Base-by-base conservation (phyloP, 129 eudicot genomes). In the Dittrichia graveolens region DNA sequence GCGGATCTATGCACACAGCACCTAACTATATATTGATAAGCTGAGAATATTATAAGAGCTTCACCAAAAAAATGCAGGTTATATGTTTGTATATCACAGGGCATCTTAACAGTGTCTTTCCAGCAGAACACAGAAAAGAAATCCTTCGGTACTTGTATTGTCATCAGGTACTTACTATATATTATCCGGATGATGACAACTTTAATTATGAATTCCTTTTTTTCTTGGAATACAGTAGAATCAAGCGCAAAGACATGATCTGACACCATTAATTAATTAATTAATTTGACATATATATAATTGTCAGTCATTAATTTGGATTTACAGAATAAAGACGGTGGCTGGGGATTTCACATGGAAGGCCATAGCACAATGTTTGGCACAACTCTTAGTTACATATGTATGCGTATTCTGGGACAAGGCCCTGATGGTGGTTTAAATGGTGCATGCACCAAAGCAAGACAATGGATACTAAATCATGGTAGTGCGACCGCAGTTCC, bases 401-500 rank as follows among this genome's bases (percentile, higher is more conserved):
- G 85, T 19, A 75, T 87, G 86, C 86, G 96, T 2, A 72, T 90
- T 24, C 81, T 90, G 0, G 96, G 94, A 11, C 87, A 84, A 65
- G 88, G 85, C 2, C 78, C 87, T 6, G 84, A 80, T 15, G 95
- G 87, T 37, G 96, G 88, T 8, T 60, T 40, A 6, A 76, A 87
- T 16, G 60, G 74, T 64, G 88, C 91, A 3, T 80, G 85, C 50
- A 74, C 82, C 12, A 80, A 85, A 54, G 93, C 82, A 31, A 79
- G 96, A 39, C 80, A 84, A 67, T 90, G 96, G 96, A 87, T 90
- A 7, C 82, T 84, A 24, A 87, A 90, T 66, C 96, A 90, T 77
- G 96, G 94, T 3, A 70, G 83, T 48, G 96, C 61, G 1, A 73
- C 75, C 0, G 79, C 73, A 40, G 79, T 85, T 19, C 96, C 94